These are phyloP conservation scores for Lophiotrema nucula DNA, from an alignment of 495 filamentous ascomycete species.

Conservation along the genomic window DNA sequence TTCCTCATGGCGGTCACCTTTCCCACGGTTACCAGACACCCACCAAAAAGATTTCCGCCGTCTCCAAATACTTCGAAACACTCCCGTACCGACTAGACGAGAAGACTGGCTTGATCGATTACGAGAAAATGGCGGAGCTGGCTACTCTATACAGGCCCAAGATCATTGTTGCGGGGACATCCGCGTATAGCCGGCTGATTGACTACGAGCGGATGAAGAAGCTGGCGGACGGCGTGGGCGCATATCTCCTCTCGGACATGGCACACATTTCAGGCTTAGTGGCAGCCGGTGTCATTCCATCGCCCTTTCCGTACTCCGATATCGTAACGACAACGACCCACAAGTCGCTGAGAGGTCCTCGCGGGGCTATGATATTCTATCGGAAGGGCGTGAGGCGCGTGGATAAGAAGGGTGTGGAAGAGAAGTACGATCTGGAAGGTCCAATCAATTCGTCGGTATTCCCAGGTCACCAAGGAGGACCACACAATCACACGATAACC, in stretches of 20 bases:
- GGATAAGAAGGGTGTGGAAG: slow-evolving; percentile 86
- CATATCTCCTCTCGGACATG: slow-evolving; percentile 96
- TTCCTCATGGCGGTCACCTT: slow-evolving; percentile 94
- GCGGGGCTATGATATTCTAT: slow-evolving; percentile 99
- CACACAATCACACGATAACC: slow-evolving; percentile 99
- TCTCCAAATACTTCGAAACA: slow-evolving; percentile 99
- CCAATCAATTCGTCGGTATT: slow-evolving; percentile 99
- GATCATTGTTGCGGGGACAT: slow-evolving; percentile 93
- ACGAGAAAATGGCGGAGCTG: slow-evolving; percentile 87
- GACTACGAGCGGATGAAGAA: slow-evolving; percentile 96
- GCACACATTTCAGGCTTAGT: slow-evolving; percentile 98
- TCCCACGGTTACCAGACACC: slow-evolving; percentile 98
- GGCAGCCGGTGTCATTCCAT: slow-evolving; percentile 88
- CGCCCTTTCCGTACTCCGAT: slow-evolving; percentile 90
- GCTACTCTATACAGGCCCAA: slow-evolving; percentile 94
- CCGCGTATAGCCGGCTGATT: slow-evolving; percentile 96
- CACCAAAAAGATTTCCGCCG: slow-evolving; percentile 95
- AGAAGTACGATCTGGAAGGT: slow-evolving; percentile 90
- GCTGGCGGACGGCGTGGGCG: slow-evolving; percentile 90
- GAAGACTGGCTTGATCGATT: slow-evolving; percentile 95
- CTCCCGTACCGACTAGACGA: slow-evolving; percentile 90
- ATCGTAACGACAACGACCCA: slow-evolving; percentile 99
- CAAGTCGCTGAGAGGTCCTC: slow-evolving; percentile 97
- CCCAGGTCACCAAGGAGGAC: slow-evolving; percentile 98
- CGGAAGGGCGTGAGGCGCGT: slow-evolving; percentile 88